Percentiles rank a stretch among this genome's conserved stretches.
phyloP scores from a whole-genome alignment of 2,329 filamentous ascomycete species.

The Fusarium ambrosium region DNA sequence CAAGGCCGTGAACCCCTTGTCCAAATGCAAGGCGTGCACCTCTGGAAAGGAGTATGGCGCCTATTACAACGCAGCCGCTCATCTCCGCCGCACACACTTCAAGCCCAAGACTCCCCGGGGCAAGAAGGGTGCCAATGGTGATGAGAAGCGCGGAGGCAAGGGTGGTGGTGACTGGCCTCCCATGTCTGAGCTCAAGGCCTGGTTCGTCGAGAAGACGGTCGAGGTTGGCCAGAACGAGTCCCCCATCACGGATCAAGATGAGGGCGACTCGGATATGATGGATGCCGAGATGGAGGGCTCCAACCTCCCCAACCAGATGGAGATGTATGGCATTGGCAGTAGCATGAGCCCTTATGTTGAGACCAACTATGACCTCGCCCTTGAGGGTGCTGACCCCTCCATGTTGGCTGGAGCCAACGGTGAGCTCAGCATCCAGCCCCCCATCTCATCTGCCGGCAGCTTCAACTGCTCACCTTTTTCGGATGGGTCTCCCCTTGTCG shows the following conservation, averaged over 20 bases:
- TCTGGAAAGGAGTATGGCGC: conserved; percentile 85
- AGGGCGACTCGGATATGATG: conserved; percentile 47
- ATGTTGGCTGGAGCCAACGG: conserved; percentile 37
- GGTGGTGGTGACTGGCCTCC: conserved; percentile 47
- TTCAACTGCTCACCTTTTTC: conserved; percentile 43
- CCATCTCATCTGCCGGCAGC: conserved; percentile 43
- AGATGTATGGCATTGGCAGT: conserved; percentile 44
- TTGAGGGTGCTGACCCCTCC: conserved; percentile 36
- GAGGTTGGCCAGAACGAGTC: conserved; percentile 57
- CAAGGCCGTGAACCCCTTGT: conserved; percentile 73
- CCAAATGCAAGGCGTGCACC: conserved; percentile 86
- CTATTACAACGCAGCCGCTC: conserved; percentile 95
- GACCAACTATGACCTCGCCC: conserved; percentile 39
- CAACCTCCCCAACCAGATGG: conserved; percentile 28
- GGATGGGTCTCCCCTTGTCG: conserved; percentile 41
- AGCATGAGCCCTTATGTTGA: conserved; percentile 41
- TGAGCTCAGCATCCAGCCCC: conserved; percentile 38
- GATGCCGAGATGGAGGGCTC: conserved; percentile 39
- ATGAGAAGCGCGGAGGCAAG: conserved; percentile 67
- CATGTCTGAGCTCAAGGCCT: conserved; percentile 58
- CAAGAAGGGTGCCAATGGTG: conserved; percentile 55
- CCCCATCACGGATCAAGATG: conserved; percentile 50
- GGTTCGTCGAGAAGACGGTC: conserved; percentile 69
- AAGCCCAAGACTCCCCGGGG: conserved; percentile 69
- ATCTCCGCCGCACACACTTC: conserved; percentile 90